Evolutionary conservation across 2,329 filamentous ascomycete genomes (phyloP).

Genomic region (Ophiostoma piceae): DNA sequence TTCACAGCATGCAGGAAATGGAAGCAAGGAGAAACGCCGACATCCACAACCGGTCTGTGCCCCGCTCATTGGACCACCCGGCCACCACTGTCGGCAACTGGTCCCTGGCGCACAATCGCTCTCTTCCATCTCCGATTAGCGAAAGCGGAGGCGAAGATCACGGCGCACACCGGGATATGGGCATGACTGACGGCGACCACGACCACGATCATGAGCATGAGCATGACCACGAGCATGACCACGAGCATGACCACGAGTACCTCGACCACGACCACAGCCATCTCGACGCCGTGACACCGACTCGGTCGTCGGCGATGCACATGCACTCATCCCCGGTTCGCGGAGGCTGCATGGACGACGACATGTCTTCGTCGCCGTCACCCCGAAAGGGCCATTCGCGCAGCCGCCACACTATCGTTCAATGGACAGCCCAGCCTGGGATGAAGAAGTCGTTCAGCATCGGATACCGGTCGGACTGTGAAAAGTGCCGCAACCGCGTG

Average conservation of each 20-base stretch:
- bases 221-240: slow-evolving; percentile 9
- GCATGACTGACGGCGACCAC: slow-evolving; percentile 26
- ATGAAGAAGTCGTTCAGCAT: slow-evolving; percentile 71
- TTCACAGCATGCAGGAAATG: slow-evolving; percentile 10
- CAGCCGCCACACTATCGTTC: slow-evolving; percentile 55
- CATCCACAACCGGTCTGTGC: slow-evolving; percentile 39
- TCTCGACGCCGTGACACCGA: slow-evolving; percentile 34
- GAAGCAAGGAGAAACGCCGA: not conserved
- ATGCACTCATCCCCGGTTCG: slow-evolving; percentile 18
- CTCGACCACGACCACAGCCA: slow-evolving; percentile 29
- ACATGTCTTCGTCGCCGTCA: slow-evolving; percentile 45
- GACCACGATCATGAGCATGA: slow-evolving; percentile 21
- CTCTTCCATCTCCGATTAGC: slow-evolving; percentile 56
- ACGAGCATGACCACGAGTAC: slow-evolving; percentile 17
- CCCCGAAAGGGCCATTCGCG: slow-evolving; percentile 52
- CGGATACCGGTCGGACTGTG: slow-evolving; percentile 71
- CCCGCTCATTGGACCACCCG: slow-evolving; percentile 43
- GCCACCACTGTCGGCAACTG: slow-evolving; percentile 40
- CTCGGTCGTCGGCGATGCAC: slow-evolving; percentile 13
- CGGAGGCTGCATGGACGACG: slow-evolving; percentile 24
- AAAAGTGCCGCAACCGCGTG: slow-evolving; percentile 68
- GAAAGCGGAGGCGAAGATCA: slow-evolving; percentile 45
- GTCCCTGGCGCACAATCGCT: slow-evolving; percentile 49
- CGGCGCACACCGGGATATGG: slow-evolving; percentile 30
- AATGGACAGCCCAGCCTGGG: slow-evolving; percentile 56